Evolutionary conservation across 2,329 filamentous ascomycete species (phyloP), one percentile per base, ranked within the genome.

Genomic region (Talaromyces sp.): DNA sequence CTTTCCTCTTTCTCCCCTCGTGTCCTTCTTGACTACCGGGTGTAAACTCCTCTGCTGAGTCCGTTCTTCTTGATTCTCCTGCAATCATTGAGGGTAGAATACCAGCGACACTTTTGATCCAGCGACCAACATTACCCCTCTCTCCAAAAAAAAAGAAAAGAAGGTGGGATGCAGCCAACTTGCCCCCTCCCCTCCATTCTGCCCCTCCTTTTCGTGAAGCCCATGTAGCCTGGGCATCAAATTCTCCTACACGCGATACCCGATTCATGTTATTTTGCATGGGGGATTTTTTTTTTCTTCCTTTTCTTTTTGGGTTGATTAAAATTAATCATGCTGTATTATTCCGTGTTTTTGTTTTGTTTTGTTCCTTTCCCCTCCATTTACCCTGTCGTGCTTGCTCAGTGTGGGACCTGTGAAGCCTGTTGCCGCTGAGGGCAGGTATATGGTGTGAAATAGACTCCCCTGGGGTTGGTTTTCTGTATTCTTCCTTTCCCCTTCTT

Each of bases 101-200:
- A 27, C n/a, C n/a, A n/a, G n/a, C n/a, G n/a, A n/a, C n/a, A n/a
- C n/a, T n/a, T n/a, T n/a, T n/a, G n/a, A n/a, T n/a, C n/a, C n/a
- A n/a, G n/a, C n/a, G n/a, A n/a, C n/a, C n/a, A n/a, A n/a, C n/a
- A n/a, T n/a, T 37, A 37, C 35, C 35, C 35, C 8, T 37, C 35
- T n/a, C 7, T 22, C 17, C 37, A 32, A 33, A 33, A 9, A n/a
- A 4, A n/a, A 5, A 29, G 27, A n/a, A 27, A 16, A 32, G 30
- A 53, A 61, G 58, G 58, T 61, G 50, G 54, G 56, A 52, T 52
- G 44, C 45, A 51, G 37, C 37, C 32, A 39, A 27, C 4, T 19
- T 36, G 13, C 17, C 20, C 17, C 39, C 16, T 17, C 39, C 40
- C 29, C 20, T 27, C 35, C 6, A 2, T 30, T 41, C 19, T 40